Base-by-base conservation (phyloP, 2,329 filamentous ascomycete genomes). In the Scortechinia acanthostroma region DNA sequence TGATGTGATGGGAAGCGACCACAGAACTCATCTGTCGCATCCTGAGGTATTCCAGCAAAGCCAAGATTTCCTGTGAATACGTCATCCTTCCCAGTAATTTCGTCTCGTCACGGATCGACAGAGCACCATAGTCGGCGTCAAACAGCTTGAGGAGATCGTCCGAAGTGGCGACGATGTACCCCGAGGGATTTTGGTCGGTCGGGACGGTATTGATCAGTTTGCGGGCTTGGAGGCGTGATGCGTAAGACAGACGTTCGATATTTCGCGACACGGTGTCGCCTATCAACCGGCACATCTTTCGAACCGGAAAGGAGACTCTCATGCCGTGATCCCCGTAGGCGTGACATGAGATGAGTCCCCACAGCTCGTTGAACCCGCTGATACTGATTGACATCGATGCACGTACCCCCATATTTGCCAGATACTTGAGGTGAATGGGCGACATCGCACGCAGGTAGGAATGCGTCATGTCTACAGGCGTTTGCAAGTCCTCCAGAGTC, bases 311-410 rank as follows among this genome's bases (percentile, higher is more conserved):
- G 0, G 88, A 88, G 0, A 95, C 88, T n/a, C 91, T 76, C 88
- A 93, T 95, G 3, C 89, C 89, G 40, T 74, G 76, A 2, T 30
- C 25, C 10, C 86, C 89, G 53, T 95, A 95, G 0, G 84, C 78
- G 57, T 95, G 90, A 49, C 89, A 95, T 2, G 89, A 82, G 33
- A 95, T 89, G 21, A 95, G 66, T 0, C 90, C 91, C 91, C 90
- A 95, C 0, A 95, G 66, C 53, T 94, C 86, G 52, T 77, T 74
- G 53, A 94, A 93, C 0, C 87, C 87, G 51, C 89, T 93, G 56
- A 95, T 87, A 1, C 89, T 94, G 49, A 95, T 90, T 0, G 89
- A 95, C 89, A 95, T 95, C 51, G 89, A 95, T 0, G 88, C 88
- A n/a, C 89, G 80, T 1, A 95, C 89, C 4, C 83, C 84, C 90